Evolutionary conservation across 2,329 filamentous ascomycete species (phyloP).

Genomic region (Sclerotinia spermophila): DNA sequence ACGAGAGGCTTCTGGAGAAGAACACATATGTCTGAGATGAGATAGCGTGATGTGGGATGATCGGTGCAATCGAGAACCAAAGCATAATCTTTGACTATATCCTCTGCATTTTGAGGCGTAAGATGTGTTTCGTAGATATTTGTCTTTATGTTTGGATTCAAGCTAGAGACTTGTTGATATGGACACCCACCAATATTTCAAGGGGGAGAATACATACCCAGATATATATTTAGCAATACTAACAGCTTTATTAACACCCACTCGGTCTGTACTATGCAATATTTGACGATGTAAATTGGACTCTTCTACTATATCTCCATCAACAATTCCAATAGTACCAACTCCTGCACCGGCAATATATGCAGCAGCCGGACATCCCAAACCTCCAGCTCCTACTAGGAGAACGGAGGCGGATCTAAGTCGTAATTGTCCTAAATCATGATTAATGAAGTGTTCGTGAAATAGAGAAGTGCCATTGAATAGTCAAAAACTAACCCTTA

Average conservation of each 20-base stretch:
- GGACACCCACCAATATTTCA: neutral
- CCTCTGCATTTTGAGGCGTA: conserved; percentile 62
- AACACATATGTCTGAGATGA: conserved; percentile 87
- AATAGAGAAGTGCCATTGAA: neutral
- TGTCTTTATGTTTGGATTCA: conserved; percentile 71
- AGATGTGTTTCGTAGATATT: conserved; percentile 61
- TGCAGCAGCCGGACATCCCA: conserved; percentile 88
- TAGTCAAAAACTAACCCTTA: conserved; percentile 49
- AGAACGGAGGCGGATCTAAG: conserved; percentile 69
- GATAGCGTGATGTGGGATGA: conserved; percentile 84
- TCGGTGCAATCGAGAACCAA: conserved; percentile 93
- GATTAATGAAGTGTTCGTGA: neutral
- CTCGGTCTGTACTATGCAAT: conserved; percentile 66
- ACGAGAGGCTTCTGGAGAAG: conserved; percentile 75
- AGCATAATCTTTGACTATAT: conserved; percentile 69
- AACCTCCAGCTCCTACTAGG: conserved; percentile 80
- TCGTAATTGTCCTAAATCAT: conserved; percentile 63
- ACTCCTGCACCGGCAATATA: conserved; percentile 90
- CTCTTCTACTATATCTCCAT: conserved; percentile 81
- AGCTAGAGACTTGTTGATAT: conserved; percentile 40
- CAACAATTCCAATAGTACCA: conserved; percentile 76
- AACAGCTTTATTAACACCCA: conserved; percentile 76
- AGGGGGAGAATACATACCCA: conserved; percentile 42
- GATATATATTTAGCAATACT: conserved; percentile 63
- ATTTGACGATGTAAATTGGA: conserved; percentile 95